phyloP scores from a whole-genome alignment of 495 filamentous ascomycete genomes.

The Lepidopterella palustris region DNA sequence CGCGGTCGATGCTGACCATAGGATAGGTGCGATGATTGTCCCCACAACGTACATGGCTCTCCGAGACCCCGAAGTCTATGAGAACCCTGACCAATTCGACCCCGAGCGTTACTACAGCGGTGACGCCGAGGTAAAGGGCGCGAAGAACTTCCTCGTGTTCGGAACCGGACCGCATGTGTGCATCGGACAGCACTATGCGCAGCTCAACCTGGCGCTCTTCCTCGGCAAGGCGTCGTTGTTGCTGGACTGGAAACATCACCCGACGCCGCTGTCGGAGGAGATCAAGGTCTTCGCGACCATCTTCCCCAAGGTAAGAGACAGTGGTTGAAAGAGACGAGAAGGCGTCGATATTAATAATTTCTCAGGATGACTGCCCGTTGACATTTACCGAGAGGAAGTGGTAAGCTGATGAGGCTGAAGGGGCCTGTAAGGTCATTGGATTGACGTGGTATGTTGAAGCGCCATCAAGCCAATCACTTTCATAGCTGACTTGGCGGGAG shows the following conservation, averaged over 20 bases:
- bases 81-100: slow-evolving; percentile 78
- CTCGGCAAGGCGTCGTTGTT: slow-evolving; percentile 89
- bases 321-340: too few relatives aligned
- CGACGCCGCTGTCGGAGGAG: slow-evolving; percentile 75
- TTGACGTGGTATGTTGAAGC: too few relatives aligned
- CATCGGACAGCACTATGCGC: slow-evolving; percentile 87
- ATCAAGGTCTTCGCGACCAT: slow-evolving; percentile 99
- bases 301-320: slow-evolving; percentile 82
- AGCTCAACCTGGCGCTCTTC: slow-evolving; percentile 80
- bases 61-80: slow-evolving; percentile 89
- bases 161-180: slow-evolving; percentile 97
- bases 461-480: too few relatives aligned
- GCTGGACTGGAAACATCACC: slow-evolving; percentile 84
- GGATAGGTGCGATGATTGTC: slow-evolving; percentile 77
- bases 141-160: slow-evolving; percentile 97
- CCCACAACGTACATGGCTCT: slow-evolving; percentile 87
- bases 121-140: slow-evolving; percentile 80
- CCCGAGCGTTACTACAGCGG: slow-evolving; percentile 92
- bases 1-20: not conserved
- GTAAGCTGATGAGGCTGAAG: too few relatives aligned
- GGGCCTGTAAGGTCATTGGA: too few relatives aligned
- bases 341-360: slow-evolving; percentile 8
- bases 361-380: slow-evolving; percentile 31
- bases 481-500: too few relatives aligned
- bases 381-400: slow-evolving; percentile 28